Conservation (phyloP, 352 stramenopile genomes). For the Phytophthora ramorum region DNA sequence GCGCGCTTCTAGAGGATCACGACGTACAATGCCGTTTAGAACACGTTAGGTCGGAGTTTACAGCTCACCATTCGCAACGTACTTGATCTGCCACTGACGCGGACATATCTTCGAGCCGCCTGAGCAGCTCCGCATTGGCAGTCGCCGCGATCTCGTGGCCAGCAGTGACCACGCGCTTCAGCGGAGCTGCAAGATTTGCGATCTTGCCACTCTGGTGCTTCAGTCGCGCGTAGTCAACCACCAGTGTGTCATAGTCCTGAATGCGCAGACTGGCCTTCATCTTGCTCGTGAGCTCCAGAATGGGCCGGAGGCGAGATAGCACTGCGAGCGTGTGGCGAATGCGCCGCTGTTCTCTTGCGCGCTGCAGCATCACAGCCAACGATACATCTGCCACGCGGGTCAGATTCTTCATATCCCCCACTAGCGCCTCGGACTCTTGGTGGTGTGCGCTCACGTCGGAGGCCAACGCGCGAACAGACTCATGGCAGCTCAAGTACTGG, state of each 20-base stretch:
- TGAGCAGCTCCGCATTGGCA: conserved; percentile 68
- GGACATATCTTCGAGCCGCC: conserved; percentile 68
- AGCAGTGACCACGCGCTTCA: conserved; percentile 64
- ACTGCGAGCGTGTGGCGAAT: conserved; percentile 81
- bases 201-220: conserved; percentile 74
- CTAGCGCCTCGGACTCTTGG: conserved; percentile 59
- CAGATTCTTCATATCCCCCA: conserved; percentile 62
- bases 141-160: conserved; percentile 67
- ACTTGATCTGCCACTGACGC: conserved; percentile 69
- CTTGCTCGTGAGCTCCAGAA: conserved; percentile 79
- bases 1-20: conserved; percentile 51
- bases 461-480: conserved; percentile 67
- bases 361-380: conserved; percentile 79
- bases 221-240: conserved; percentile 72
- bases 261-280: conserved; percentile 74
- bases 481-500: conserved; percentile 85
- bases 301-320: conserved; percentile 65
- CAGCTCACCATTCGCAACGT: conserved; percentile 5
- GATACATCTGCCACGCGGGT: conserved; percentile 69
- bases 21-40: conserved; percentile 5
- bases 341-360: conserved; percentile 74
- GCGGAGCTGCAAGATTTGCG: conserved; percentile 47
- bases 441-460: conserved; percentile 73
- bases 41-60: not conserved
- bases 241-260: conserved; percentile 78